phyloP scores from a whole-genome alignment of 192 early-diverging fungal genomes.

The Umbelopsis sp. region DNA sequence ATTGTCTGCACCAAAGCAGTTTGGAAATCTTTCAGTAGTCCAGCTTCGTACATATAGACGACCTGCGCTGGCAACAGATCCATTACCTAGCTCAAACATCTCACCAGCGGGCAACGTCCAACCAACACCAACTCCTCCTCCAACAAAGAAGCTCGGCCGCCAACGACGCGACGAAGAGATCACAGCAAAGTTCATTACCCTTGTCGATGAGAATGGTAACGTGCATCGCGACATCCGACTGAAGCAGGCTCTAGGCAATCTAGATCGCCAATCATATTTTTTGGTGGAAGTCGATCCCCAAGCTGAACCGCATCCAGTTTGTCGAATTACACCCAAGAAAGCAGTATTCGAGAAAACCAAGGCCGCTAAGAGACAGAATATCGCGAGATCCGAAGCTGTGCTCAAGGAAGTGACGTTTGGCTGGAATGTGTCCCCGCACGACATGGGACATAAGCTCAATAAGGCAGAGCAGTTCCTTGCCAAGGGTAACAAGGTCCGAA shows the following conservation, averaged over 20 bases:
- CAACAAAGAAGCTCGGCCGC: slow-evolving; percentile 26
- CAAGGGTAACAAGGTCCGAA: slow-evolving; percentile 51
- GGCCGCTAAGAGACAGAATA: slow-evolving; percentile 46
- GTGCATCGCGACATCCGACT: slow-evolving; percentile 33
- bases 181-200: slow-evolving; percentile 40
- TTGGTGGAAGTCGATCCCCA: slow-evolving; percentile 49
- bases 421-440: slow-evolving; percentile 53
- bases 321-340: slow-evolving; percentile 54
- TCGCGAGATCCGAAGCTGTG: slow-evolving; percentile 24
- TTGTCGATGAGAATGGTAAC: slow-evolving; percentile 45
- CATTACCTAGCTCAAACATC: neutral
- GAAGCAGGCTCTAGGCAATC: slow-evolving; percentile 25
- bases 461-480: slow-evolving; percentile 50
- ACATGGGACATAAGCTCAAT: slow-evolving; percentile 51
- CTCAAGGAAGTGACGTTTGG: slow-evolving; percentile 52
- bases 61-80: neutral
- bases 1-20: neutral
- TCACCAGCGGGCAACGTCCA: neutral
- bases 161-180: slow-evolving; percentile 58
- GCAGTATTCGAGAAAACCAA: slow-evolving; percentile 54
- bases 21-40: neutral
- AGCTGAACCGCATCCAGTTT: slow-evolving; percentile 43
- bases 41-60: neutral
- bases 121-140: neutral
- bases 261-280: slow-evolving; percentile 48